Evolutionary conservation across 192 early-diverging fungal species (phyloP), one percentile per base, ranked within the genome.

Genomic region (Coemansia sp.): DNA sequence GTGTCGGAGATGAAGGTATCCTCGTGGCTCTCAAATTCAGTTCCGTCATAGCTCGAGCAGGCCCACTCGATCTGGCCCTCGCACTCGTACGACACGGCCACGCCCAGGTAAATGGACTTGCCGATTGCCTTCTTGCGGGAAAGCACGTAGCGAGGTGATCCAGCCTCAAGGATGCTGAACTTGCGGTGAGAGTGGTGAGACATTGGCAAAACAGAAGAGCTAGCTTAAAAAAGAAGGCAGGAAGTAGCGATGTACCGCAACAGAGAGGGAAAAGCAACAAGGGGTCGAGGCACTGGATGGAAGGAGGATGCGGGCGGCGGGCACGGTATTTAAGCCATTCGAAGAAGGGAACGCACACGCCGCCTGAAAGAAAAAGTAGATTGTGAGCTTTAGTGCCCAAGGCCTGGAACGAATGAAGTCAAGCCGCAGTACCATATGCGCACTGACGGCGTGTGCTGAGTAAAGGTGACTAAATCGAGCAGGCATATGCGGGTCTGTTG

Each of bases 1-100:
- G 63, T 40, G 39, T 58, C 62, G 21, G 68, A 26, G 21, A 43
- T 44, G 27, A 86, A 59, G 22, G 65, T 57, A 22, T 83, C 85
- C 19, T 83, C 61, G 72, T 88, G 85, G 55, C 83, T 85, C 17
- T 79, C 77, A 44, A 81, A 83, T 62, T 86, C 89, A 60, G 63
- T 79, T 18, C 88, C 90, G 63, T 92, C 88, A 62, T 92, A 87
- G 44, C 84, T 82, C 46, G 83, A 90, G 67, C 88, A 79, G 17
- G 85, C 71, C 68, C 84, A 89, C 18, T 74, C 63, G 55, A 82
- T 78, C 33, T 57, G 57, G 35, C 78, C 70, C 4, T 65, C 35
- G 34, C 42, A 33, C 5, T 65, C 57, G 46, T 63, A 60, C 24
- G 73, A 70, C 35, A 83, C 57, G 19, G 70, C 74, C 34, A 74